Evolutionary conservation across 2,329 filamentous ascomycete genomes (phyloP).

Genomic region (Drechslerella coelobrocha): DNA sequence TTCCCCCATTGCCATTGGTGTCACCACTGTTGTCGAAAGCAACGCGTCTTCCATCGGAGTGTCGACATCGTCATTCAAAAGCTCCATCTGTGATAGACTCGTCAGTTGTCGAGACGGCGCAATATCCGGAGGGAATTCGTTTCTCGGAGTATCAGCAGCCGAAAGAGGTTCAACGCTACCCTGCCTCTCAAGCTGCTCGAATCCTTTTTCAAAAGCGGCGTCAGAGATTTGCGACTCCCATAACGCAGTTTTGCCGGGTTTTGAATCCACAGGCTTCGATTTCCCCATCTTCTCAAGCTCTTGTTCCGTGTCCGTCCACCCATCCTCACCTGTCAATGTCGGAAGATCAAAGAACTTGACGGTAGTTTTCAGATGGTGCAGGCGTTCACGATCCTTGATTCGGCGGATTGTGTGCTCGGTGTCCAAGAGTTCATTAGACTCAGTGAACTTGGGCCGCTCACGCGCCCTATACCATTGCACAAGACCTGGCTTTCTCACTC

Average conservation of each 20-base stretch:
- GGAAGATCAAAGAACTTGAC: slow-evolving; percentile 10
- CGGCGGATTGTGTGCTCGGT: slow-evolving; percentile 33
- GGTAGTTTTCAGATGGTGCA: slow-evolving; percentile 34
- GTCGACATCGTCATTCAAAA: slow-evolving; percentile 17
- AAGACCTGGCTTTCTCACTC: slow-evolving; percentile 35
- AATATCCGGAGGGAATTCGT: slow-evolving; percentile 19
- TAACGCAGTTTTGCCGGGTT: slow-evolving; percentile 27
- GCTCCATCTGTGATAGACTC: slow-evolving; percentile 22
- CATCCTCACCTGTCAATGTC: slow-evolving; percentile 27
- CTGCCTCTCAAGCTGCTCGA: slow-evolving; percentile 38
- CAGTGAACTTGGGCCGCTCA: slow-evolving; percentile 42
- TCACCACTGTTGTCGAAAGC: slow-evolving; percentile 27
- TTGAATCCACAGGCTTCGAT: slow-evolving; percentile 25
- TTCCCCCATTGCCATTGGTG: slow-evolving; percentile 43
- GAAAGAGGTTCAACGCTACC: slow-evolving; percentile 43
- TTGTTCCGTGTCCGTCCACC: slow-evolving; percentile 40
- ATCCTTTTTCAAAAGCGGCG: slow-evolving; percentile 42
- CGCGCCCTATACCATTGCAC: slow-evolving; percentile 32
- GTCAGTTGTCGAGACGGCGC: slow-evolving; percentile 18
- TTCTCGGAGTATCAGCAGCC: slow-evolving; percentile 25
- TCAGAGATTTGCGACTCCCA: slow-evolving; percentile 42
- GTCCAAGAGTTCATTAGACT: slow-evolving; percentile 23
- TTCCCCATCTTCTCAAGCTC: slow-evolving; percentile 44
- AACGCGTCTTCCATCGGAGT: slow-evolving; percentile 27
- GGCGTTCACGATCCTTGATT: slow-evolving; percentile 34